phyloP scores from a whole-genome alignment of 805 yeast genomes.

The Aciculoconidium aculeatum region DNA sequence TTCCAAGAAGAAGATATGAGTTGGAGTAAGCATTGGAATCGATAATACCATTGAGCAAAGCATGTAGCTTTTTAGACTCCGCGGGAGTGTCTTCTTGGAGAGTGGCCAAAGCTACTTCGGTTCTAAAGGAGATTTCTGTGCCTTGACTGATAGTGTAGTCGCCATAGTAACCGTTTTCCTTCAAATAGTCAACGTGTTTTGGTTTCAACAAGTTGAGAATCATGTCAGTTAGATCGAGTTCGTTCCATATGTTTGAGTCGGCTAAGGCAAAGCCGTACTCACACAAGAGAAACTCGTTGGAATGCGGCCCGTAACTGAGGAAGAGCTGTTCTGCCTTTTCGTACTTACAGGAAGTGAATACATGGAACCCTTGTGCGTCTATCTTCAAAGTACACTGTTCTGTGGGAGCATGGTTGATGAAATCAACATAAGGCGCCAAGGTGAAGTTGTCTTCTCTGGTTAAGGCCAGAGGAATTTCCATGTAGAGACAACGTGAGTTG shows the following conservation, averaged over 20 bases:
- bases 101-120: constrained; percentile 68
- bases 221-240: constrained; percentile 52
- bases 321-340: constrained; percentile 50
- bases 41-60: constrained; percentile 40
- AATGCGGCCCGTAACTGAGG: constrained; percentile 84
- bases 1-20: constrained; percentile 22
- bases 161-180: constrained; percentile 53
- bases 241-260: constrained; percentile 56
- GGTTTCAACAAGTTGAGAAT: constrained; percentile 31
- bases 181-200: constrained; percentile 41
- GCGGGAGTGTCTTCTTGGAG: constrained; percentile 32
- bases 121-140: constrained; percentile 60
- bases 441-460: constrained; percentile 65
- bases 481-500: constrained; percentile 86
- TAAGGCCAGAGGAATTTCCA: constrained; percentile 54
- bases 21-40: constrained; percentile 37
- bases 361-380: constrained; percentile 47
- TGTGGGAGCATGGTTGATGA: constrained; percentile 64
- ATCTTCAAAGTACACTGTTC: constrained; percentile 50
- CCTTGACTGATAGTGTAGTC: constrained; percentile 60
- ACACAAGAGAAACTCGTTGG: constrained; percentile 71
- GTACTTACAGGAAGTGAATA: constrained; percentile 26
- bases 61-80: constrained; percentile 27
- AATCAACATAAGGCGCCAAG: constrained; percentile 87
- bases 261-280: constrained; percentile 79